phyloP scores from a whole-genome alignment of 1,139 yeast genomes.

The Yamadazyma kanchanaburiensis region DNA sequence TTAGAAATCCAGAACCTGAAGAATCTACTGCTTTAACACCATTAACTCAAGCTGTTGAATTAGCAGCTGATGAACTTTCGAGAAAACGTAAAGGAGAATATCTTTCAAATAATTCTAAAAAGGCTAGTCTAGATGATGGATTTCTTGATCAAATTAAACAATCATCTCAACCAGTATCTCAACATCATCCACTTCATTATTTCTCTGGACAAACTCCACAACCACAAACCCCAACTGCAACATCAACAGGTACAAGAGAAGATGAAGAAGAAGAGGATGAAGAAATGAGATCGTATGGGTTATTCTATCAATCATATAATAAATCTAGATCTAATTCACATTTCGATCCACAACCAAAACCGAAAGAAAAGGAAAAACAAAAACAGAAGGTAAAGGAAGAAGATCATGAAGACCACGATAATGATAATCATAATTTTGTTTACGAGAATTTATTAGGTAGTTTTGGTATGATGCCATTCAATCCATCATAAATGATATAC shows the following conservation, averaged over 20 bases:
- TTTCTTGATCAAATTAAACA: conserved; percentile 62
- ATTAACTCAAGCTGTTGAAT: conserved; percentile 41
- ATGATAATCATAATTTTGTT: conserved; percentile 11
- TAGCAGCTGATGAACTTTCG: conserved; percentile 33
- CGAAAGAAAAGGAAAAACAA: background rate
- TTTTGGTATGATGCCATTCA: conserved; percentile 17
- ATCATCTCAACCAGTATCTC: conserved; percentile 36
- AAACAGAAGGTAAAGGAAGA: conserved; percentile 2
- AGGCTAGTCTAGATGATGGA: conserved; percentile 27
- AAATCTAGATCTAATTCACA: conserved; percentile 7
- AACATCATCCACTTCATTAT: conserved; percentile 48
- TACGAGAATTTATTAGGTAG: conserved; percentile 15
- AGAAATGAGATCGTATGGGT: conserved; percentile 8
- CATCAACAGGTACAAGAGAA: conserved; percentile 2
- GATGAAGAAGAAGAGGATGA: conserved; percentile 8
- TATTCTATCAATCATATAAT: conserved; percentile 7
- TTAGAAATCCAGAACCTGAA: conserved; percentile 6
- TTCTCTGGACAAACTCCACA: conserved; percentile 9
- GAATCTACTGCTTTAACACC: conserved; percentile 29
- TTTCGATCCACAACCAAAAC: conserved; percentile 5
- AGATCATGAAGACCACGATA: conserved; percentile 5
- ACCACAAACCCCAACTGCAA: conserved; percentile 1
- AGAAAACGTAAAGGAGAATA: conserved; percentile 10
- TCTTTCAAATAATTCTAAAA: conserved; percentile 3
- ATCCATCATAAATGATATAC: conserved; percentile 12